Base-by-base conservation (phyloP, 2,329 filamentous ascomycete genomes). In the Colletotrichum caudatum region DNA sequence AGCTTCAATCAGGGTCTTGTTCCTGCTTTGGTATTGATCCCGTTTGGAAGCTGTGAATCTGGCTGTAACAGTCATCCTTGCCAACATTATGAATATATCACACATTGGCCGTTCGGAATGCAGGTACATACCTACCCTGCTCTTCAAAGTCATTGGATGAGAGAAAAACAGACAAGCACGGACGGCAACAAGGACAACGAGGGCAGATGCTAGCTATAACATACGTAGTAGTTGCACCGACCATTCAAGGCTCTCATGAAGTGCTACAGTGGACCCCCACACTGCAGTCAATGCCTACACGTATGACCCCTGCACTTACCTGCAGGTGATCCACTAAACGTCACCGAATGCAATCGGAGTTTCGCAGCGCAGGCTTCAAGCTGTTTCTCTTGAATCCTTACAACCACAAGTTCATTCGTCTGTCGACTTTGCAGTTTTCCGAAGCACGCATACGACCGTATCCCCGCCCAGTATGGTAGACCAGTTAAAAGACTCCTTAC, bases 401-500 rank as follows among this genome's bases (percentile, higher is more conserved):
- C 26, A 33, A 59, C n/a, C 26, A 44, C 48, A 20, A 33, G 18
- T 26, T 53, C 51, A 58, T 16, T 35, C 16, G 20, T 35, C 33
- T 41, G 39, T 11, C 41, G n/a, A 35, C 44, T 35, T 39, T 18
- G 6, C 33, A 62, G 11, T 33, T n/a, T 23, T 23, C 48, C 5
- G 33, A 41, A 58, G 8, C 12, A 1, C 14, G 50, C 44, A 39
- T 18, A 33, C 18, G n/a, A 20, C 23, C 51, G 8, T 8, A 18
- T 18, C 1, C 20, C n/a, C 18, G 18, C 16, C 37, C 50, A 56
- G 50, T 16, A 73, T 70, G 69, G 51, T 69, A 23, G 70, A 65
- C n/a, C 65, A 64, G 50, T 82, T 82, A 80, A 79, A 82, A 16
- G 54, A 75, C 2, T 71, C 82, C 14, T 89, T 91, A 67, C 89